These are phyloP conservation scores for Coniochaeta ligniaria DNA, from an alignment of 2,329 filamentous ascomycete species.

Conservation along the genomic window DNA sequence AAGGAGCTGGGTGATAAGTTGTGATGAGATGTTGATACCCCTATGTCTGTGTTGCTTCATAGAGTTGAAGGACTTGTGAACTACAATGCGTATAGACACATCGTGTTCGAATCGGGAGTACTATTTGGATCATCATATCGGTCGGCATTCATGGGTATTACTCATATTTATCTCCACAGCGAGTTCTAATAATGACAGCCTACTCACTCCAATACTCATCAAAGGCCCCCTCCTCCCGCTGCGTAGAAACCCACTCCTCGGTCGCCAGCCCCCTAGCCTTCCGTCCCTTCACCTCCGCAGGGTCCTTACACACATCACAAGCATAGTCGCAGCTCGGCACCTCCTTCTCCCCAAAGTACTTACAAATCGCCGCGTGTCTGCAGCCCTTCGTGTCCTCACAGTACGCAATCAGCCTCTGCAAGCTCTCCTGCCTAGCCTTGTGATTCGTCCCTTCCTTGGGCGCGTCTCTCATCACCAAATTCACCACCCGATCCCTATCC, in stretches of 20 bases:
- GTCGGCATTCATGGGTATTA: not conserved
- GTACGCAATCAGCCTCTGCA: slow-evolving; percentile 66
- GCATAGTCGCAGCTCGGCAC: slow-evolving; percentile 61
- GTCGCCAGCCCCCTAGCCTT: slow-evolving; percentile 49
- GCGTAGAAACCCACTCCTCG: slow-evolving; percentile 58
- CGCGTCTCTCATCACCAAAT: slow-evolving; percentile 43
- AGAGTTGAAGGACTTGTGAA: not conserved
- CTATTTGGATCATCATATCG: not conserved
- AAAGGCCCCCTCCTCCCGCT: slow-evolving; percentile 27
- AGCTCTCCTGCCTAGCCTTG: slow-evolving; percentile 51
- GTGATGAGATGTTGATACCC: not conserved
- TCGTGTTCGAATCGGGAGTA: not conserved
- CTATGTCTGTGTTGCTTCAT: not conserved
- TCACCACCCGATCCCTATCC: slow-evolving; percentile 69
- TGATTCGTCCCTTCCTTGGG: slow-evolving; percentile 32
- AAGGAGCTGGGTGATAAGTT: slow-evolving; percentile 14
- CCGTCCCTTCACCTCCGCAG: slow-evolving; percentile 46
- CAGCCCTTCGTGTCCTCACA: slow-evolving; percentile 72
- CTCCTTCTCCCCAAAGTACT: slow-evolving; percentile 66
- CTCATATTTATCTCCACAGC: not conserved
- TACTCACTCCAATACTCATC: slow-evolving; percentile 34
- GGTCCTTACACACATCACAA: slow-evolving; percentile 73
- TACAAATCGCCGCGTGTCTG: slow-evolving; percentile 66
- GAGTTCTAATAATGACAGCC: slow-evolving; percentile 9
- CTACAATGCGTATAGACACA: not conserved